These are phyloP conservation scores for Marasmius fiardii DNA, from an alignment of 1,284 basidiomycete genomes.

Conservation along the genomic window DNA sequence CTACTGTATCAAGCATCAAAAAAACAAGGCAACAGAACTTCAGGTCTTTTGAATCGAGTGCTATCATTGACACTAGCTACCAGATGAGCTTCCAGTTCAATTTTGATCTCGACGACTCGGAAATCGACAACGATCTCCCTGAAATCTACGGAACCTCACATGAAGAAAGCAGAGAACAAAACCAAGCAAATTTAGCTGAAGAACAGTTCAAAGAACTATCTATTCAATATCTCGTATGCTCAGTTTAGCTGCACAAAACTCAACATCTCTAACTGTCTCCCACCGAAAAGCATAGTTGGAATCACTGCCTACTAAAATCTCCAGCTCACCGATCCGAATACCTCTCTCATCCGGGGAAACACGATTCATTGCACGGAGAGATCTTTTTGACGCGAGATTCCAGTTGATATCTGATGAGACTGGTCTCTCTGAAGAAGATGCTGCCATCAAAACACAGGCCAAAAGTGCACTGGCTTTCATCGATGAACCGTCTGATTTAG, in stretches of 20 bases:
- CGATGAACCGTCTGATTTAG: slow-evolving; percentile 84
- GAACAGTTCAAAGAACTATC: slow-evolving; percentile 26
- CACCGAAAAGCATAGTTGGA: slow-evolving; percentile 40
- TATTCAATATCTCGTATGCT: not conserved
- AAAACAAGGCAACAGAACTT: too few species aligned
- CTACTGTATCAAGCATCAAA: too few species aligned
- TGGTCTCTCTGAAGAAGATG: slow-evolving; percentile 19
- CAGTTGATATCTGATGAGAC: slow-evolving; percentile 70
- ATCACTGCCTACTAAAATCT: slow-evolving; percentile 51
- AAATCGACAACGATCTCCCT: slow-evolving; percentile 25
- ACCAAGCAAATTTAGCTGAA: not conserved
- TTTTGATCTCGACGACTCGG: slow-evolving; percentile 47
- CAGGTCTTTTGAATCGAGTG: too few species aligned
- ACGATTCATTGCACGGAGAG: slow-evolving; percentile 65
- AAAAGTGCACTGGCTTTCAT: slow-evolving; percentile 52
- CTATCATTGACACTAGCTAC: not conserved
- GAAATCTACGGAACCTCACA: not conserved
- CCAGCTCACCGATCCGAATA: slow-evolving; percentile 55
- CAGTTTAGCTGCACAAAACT: not conserved
- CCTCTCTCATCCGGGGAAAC: slow-evolving; percentile 30
- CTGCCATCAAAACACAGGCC: slow-evolving; percentile 11
- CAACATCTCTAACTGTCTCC: slow-evolving; percentile 9
- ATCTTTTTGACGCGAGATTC: slow-evolving; percentile 93
- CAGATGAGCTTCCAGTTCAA: slow-evolving; percentile 49
- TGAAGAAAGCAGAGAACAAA: not conserved